A percentile compares a stretch with the other conserved stretches of the same genome.
Evolutionary conservation across 1,284 basidiomycete genomes (phyloP).

Genomic region (Xanthoconium separans): DNA sequence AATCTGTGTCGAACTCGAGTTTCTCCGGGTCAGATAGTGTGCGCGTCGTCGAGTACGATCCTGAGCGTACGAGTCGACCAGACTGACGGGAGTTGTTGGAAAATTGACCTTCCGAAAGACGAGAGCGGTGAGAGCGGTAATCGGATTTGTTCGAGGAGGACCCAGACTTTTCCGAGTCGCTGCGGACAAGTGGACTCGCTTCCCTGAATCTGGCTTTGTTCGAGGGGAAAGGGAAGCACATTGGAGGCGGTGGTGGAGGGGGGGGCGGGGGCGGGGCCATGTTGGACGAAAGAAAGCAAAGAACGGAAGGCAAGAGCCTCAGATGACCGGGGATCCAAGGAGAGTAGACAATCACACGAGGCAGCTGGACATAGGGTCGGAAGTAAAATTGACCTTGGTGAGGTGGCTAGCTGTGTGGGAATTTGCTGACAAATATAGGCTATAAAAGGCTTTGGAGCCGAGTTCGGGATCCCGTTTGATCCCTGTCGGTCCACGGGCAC

Average conservation of each 20-base stretch:
- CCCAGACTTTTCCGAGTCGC: conserved; percentile 35
- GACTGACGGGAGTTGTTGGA: conserved; percentile 29
- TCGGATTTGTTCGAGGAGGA: conserved; percentile 27
- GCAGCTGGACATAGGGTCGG: conserved; percentile 22
- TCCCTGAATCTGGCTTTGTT: conserved; percentile 32
- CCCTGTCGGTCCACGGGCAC: neutral
- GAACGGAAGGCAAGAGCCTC: conserved; percentile 20
- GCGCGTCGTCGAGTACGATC: conserved; percentile 33
- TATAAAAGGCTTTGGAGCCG: conserved; percentile 1
- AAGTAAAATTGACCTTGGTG: conserved; percentile 27
- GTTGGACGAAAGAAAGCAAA: conserved; percentile 20
- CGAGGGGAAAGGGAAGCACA: conserved; percentile 52
- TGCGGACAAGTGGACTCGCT: conserved; percentile 34
- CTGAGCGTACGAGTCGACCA: conserved; percentile 29
- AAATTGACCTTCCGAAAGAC: conserved; percentile 19
- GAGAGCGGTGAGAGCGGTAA: conserved; percentile 29
- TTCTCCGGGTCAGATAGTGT: conserved; percentile 37
- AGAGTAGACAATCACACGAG: conserved; percentile 29
- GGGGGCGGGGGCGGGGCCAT: conserved; percentile 42
- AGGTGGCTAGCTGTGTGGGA: conserved; percentile 10
- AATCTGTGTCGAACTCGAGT: conserved; percentile 55
- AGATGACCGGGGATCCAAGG: conserved; percentile 10
- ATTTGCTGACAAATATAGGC: conserved; percentile 24
- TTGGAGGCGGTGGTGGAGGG: conserved; percentile 55
- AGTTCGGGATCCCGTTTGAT: conserved; percentile 6